Evolutionary conservation across 1,139 yeast species (phyloP), one percentile per base, ranked within the genome.

Genomic region (Geotrichum restrictum): DNA sequence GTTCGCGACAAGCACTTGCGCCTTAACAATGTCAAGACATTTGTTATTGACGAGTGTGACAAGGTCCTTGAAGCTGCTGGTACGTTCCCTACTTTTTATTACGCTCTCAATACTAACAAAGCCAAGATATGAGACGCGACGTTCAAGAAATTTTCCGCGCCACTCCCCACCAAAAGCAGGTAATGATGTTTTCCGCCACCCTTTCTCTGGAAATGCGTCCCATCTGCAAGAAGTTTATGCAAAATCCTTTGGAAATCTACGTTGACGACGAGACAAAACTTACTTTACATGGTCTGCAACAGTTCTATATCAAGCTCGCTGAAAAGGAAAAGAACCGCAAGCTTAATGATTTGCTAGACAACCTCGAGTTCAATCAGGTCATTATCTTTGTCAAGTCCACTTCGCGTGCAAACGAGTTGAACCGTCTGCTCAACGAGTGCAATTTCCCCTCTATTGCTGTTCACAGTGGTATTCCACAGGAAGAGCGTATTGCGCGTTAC

Each of bases 181-280:
- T 93, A 56, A 91, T 93, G 98, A 93, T 93, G 97, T 93, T 93
- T 73, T 87, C 96, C 56, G 98, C 98, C 62, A 93, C 98, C 55
- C 79, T 93, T 65, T 83, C 96, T 46, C 88, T 82, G 70, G 98
- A 93, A 68, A 89, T 93, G 67, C 88, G 96, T 73, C 97, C 97
- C 57, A 83, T 93, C 58, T 93, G 98, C 79, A 91, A 91, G 77
- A 89, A 93, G 76, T 93, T 93, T 75, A 88, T 93, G 93, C 96
- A 93, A 75, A 89, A 88, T 67, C 98, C 98, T 62, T 79, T 93
- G 72, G 98, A 93, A 75, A 89, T 93, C 64, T 93, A 87, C 69
- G 98, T 93, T 61, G 98, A 93, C 71, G 97, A 93, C 70, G 98
- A 93, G 72, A 91, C 97, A 64, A 93, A 93, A 75, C 82, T 93